Percentiles rank a stretch among this genome's conserved stretches.
Conservation (phyloP, 2,329 filamentous ascomycete genomes). For the Lomentospora prolificans region DNA sequence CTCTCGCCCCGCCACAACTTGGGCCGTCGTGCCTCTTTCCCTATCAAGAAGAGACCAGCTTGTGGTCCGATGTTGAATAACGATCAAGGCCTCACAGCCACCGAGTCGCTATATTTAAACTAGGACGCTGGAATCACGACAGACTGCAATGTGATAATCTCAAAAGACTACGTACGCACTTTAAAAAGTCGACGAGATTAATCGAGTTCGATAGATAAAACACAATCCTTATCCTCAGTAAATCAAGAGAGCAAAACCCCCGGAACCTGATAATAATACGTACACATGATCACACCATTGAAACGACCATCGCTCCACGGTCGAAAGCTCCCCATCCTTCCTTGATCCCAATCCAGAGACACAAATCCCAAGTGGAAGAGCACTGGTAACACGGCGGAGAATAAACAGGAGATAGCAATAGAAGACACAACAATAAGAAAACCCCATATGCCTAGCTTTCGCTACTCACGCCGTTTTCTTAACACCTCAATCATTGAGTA, state of each 20-base stretch:
- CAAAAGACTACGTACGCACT: too few species aligned
- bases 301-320: neutral
- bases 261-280: constrained; percentile 2
- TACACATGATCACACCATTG: constrained; percentile 1
- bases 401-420: neutral
- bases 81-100: too few species aligned
- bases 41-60: too few species aligned
- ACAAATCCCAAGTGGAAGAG: neutral
- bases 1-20: too few species aligned
- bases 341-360: neutral
- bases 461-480: constrained; percentile 5
- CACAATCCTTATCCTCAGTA: neutral
- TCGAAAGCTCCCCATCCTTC: neutral
- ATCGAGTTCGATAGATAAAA: constrained; percentile 1
- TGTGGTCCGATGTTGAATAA: too few species aligned
- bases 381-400: constrained; percentile 6
- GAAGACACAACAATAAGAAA: constrained; percentile 10
- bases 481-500: neutral
- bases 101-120: too few species aligned
- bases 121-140: too few species aligned
- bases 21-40: too few species aligned
- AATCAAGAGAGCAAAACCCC: neutral
- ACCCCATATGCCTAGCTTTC: constrained; percentile 6
- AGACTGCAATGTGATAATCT: too few species aligned
- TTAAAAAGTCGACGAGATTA: neutral